Percentiles rank a stretch among this genome's conserved stretches.
Conservation (phyloP, 1,284 basidiomycete genomes). For the Irpex sp. region DNA sequence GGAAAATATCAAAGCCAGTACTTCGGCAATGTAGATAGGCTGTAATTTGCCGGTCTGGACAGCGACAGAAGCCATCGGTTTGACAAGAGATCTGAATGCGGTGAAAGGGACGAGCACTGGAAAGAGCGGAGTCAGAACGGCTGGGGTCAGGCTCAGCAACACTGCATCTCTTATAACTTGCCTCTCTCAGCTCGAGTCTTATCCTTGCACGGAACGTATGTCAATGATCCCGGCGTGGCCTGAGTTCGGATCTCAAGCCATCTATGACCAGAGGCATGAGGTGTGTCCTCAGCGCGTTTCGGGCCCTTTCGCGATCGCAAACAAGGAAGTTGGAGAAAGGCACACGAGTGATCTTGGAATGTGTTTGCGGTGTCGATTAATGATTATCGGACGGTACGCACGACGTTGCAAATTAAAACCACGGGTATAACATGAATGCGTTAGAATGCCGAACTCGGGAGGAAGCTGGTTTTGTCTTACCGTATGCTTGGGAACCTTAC, state of each 20-base stretch:
- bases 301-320: too few relatives aligned
- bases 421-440: background rate
- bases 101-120: background rate
- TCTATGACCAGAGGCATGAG: too few relatives aligned
- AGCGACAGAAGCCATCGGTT: background rate
- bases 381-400: background rate
- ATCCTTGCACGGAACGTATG: background rate
- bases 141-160: background rate
- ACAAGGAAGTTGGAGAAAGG: too few relatives aligned
- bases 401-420: background rate
- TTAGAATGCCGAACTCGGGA: background rate
- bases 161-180: background rate
- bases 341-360: too few relatives aligned
- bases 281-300: too few relatives aligned
- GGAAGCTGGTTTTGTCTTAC: background rate
- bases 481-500: background rate
- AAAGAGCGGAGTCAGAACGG: background rate
- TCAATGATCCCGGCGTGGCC: background rate
- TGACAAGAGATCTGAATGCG: background rate
- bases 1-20: constrained; percentile 24
- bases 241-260: background rate
- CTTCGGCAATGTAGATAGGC: constrained; percentile 21
- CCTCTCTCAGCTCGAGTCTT: background rate
- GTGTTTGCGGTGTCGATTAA: background rate
- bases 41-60: background rate